These are phyloP conservation scores for Venturia effusa DNA, from an alignment of 2,329 filamentous ascomycete genomes.

Conservation along the genomic window DNA sequence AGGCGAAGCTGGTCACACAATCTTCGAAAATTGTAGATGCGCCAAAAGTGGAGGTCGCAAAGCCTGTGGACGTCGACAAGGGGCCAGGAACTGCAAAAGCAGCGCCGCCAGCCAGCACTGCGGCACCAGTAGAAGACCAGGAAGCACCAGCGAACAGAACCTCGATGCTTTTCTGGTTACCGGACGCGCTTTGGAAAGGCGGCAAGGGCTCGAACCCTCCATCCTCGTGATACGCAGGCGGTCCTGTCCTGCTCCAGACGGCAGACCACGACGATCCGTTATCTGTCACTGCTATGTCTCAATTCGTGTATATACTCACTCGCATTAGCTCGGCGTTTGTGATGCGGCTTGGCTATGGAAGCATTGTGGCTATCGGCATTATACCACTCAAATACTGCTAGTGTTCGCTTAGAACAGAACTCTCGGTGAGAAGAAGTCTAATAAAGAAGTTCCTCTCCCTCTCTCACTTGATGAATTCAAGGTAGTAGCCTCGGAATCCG, in stretches of 20 bases:
- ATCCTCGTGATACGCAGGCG: background rate
- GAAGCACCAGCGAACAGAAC: background rate
- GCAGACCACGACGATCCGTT: background rate
- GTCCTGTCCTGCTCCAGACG: background rate
- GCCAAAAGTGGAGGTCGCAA: background rate
- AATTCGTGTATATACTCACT: background rate
- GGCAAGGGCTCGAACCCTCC: background rate
- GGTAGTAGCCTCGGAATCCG: background rate
- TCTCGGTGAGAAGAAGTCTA: background rate
- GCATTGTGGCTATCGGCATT: background rate
- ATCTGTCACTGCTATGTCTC: background rate
- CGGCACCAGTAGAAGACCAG: background rate
- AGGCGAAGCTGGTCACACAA: background rate
- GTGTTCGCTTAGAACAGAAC: background rate
- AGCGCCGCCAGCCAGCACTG: background rate
- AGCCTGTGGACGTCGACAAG: background rate
- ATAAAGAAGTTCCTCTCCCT: background rate
- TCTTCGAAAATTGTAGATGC: background rate
- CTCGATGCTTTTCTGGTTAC: background rate
- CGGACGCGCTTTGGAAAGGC: background rate
- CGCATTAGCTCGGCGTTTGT: constrained; percentile 1
- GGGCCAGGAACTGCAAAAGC: background rate
- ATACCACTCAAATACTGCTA: background rate
- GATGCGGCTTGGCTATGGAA: background rate
- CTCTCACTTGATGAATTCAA: background rate